A percentile compares a stretch with the other conserved stretches of the same genome.
phyloP scores from a whole-genome alignment of 2,329 filamentous ascomycete species.

The Didymella glomerata region DNA sequence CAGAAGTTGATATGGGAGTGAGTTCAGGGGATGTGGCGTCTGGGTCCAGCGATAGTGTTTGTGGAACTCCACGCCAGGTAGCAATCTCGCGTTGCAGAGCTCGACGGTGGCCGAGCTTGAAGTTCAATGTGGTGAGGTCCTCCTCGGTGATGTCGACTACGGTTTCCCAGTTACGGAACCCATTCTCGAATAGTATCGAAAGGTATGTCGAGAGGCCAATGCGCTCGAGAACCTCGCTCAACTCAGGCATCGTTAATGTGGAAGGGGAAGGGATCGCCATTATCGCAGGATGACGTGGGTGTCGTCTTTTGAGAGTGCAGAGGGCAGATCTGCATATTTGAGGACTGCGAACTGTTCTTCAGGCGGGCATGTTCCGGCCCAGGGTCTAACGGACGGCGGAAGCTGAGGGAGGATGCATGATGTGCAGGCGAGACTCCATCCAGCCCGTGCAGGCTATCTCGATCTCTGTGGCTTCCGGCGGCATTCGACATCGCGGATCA shows the following conservation, averaged over 20 bases:
- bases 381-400: constrained; percentile 17
- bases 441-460: constrained; percentile 4
- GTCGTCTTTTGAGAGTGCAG: constrained; percentile 24
- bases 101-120: constrained; percentile 53
- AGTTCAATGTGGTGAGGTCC: constrained; percentile 47
- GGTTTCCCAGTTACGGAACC: constrained; percentile 50
- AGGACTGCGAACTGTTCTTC: constrained; percentile 24
- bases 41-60: constrained; percentile 34
- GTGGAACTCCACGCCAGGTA: constrained; percentile 44
- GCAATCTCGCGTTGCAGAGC: constrained; percentile 53
- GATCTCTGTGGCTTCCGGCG: constrained; percentile 7
- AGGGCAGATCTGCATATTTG: constrained; percentile 33
- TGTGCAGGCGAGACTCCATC: constrained; percentile 20
- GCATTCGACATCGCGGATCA: constrained; percentile 3
- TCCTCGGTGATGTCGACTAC: constrained; percentile 54
- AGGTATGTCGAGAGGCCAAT: constrained; percentile 43
- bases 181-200: constrained; percentile 44
- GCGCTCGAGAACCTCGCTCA: constrained; percentile 43
- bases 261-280: constrained; percentile 39
- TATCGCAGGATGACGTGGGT: constrained; percentile 28
- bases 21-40: constrained; percentile 26
- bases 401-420: constrained; percentile 27
- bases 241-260: constrained; percentile 31
- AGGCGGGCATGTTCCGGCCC: constrained; percentile 26
- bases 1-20: constrained; percentile 40